These are phyloP conservation scores for Neurospora pannonica DNA, from an alignment of 495 filamentous ascomycete species.

Conservation along the genomic window DNA sequence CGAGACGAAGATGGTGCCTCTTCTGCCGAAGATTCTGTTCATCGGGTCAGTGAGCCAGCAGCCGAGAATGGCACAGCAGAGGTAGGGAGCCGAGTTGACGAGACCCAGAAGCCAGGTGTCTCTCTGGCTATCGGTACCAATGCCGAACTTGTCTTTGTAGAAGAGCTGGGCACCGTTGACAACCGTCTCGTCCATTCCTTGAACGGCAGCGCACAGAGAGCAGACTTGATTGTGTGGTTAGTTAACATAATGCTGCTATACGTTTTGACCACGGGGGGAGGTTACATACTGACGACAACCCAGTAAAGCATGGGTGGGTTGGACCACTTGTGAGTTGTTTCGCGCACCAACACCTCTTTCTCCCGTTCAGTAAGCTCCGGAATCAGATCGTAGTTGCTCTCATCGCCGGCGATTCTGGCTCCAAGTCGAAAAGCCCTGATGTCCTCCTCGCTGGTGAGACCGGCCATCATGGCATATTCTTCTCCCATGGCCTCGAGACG, in stretches of 20 bases:
- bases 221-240: conserved; percentile 8
- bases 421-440: conserved; percentile 63
- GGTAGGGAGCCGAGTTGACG: conserved; percentile 57
- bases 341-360: conserved; percentile 46
- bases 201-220: conserved; percentile 44
- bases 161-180: conserved; percentile 70
- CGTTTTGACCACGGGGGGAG: conserved; percentile 36
- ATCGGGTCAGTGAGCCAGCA: conserved; percentile 79
- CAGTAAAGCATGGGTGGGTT: conserved; percentile 62
- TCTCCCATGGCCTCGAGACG: conserved; percentile 55
- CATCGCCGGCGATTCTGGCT: conserved; percentile 48
- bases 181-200: conserved; percentile 68
- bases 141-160: conserved; percentile 58
- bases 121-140: conserved; percentile 33
- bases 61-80: conserved; percentile 65
- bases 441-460: conserved; percentile 54
- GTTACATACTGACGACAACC: conserved; percentile 44
- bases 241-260: not conserved
- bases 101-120: conserved; percentile 61
- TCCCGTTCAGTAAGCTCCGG: conserved; percentile 48
- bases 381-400: conserved; percentile 41
- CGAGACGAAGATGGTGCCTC: conserved; percentile 75
- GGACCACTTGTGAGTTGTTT: conserved; percentile 61
- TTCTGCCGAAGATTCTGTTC: conserved; percentile 70
- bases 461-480: conserved; percentile 53